Evolutionary conservation across 768 basidiomycete species (phyloP).

Genomic region (Tulasnella calospora): DNA sequence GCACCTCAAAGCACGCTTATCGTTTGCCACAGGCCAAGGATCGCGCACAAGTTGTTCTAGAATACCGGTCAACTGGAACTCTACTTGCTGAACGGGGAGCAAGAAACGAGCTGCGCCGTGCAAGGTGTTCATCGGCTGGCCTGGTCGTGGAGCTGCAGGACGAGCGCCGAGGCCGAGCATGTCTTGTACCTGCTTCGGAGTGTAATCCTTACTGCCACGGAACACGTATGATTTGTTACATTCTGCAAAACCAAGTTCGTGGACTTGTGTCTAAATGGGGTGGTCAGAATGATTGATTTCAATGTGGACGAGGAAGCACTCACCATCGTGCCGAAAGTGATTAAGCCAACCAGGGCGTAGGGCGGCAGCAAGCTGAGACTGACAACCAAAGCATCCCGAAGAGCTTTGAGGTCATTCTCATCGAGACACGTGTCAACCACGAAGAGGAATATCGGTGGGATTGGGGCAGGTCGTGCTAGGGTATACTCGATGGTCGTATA

Average conservation of each 20-base stretch:
- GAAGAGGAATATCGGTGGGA: conserved; percentile 94
- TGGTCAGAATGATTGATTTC: neutral
- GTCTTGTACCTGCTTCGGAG: conserved; percentile 93
- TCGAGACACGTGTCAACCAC: conserved; percentile 96
- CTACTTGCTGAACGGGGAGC: conserved; percentile 84
- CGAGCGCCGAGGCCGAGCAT: conserved; percentile 87
- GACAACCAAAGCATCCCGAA: conserved; percentile 91
- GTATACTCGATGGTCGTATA: conserved; percentile 99
- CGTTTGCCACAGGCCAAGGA: conserved; percentile 96
- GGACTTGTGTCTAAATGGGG: conserved; percentile 77
- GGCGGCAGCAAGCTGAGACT: conserved; percentile 89
- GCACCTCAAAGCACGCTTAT: conserved; percentile 88
- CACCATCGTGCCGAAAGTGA: conserved; percentile 98
- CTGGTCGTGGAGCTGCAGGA: conserved; percentile 80
- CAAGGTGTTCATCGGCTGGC: conserved; percentile 57
- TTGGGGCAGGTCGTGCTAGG: conserved; percentile 81
- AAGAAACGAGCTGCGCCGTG: conserved; percentile 88
- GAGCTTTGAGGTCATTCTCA: conserved; percentile 90
- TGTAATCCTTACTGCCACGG: conserved; percentile 95
- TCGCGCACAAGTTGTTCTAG: conserved; percentile 82
- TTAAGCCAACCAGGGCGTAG: conserved; percentile 88
- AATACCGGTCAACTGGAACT: conserved; percentile 93
- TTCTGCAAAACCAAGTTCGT: conserved; percentile 93
- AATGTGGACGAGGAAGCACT: conserved; percentile 28
- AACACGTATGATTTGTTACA: conserved; percentile 99